These are phyloP conservation scores for Aspergillus melleus DNA, from an alignment of 2,329 filamentous ascomycete genomes.

Conservation along the genomic window DNA sequence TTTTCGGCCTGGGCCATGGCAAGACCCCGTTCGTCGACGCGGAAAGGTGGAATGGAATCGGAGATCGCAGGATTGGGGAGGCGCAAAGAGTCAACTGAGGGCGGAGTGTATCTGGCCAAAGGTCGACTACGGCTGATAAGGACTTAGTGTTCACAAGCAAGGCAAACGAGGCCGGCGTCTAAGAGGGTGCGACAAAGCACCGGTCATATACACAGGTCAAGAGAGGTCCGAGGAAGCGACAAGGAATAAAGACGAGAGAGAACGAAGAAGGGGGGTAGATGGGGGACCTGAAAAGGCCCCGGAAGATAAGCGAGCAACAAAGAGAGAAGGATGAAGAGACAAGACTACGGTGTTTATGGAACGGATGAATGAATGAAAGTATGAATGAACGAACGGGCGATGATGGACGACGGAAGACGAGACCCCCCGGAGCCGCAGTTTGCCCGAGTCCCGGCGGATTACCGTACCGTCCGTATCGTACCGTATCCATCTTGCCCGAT, in stretches of 20 bases:
- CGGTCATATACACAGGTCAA: neutral
- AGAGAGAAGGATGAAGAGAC: neutral
- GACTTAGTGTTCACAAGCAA: neutral
- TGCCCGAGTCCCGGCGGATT: neutral
- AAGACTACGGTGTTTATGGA: neutral
- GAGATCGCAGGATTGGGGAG: conserved; percentile 4
- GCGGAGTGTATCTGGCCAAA: neutral
- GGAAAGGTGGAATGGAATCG: conserved; percentile 9
- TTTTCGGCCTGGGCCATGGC: conserved; percentile 57
- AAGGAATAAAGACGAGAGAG: neutral
- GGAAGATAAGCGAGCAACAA: neutral
- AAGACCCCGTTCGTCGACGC: conserved; percentile 17
- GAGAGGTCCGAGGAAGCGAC: neutral
- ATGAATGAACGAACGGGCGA: neutral
- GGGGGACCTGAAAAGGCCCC: neutral
- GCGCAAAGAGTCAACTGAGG: neutral
- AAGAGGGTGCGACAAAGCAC: neutral
- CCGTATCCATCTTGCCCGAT: too few species aligned
- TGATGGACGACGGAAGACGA: neutral
- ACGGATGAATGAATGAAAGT: neutral
- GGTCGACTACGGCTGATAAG: neutral
- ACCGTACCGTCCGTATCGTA: neutral
- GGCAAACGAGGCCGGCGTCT: neutral
- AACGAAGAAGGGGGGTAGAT: neutral
- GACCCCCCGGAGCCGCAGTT: neutral